Percentiles rank a stretch among this genome's conserved stretches.
These are phyloP conservation scores for Sherardia arvensis DNA, from an alignment of 257 asterid species.

Conservation along the genomic window DNA sequence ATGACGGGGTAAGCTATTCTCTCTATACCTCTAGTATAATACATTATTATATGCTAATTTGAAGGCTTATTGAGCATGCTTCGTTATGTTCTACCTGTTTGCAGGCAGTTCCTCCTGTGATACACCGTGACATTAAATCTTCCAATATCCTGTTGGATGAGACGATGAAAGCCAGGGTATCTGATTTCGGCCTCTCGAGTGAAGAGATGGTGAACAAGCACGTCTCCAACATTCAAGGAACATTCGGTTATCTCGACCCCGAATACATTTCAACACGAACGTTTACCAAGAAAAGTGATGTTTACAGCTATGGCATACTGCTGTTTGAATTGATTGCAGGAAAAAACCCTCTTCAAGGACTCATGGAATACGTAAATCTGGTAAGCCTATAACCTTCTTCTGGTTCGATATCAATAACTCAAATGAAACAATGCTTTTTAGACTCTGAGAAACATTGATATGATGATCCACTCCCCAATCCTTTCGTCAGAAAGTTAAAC, in stretches of 20 bases:
- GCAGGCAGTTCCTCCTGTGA: slow-evolving; percentile 95
- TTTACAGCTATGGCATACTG: slow-evolving; percentile 86
- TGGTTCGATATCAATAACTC: not conserved
- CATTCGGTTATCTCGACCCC: slow-evolving; percentile 93
- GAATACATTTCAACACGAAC: slow-evolving; percentile 81
- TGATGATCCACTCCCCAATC: not conserved
- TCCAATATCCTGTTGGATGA: slow-evolving; percentile 89
- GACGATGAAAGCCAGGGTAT: slow-evolving; percentile 86
- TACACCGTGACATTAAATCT: slow-evolving; percentile 88
- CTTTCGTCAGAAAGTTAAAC: not conserved
- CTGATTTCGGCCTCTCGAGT: slow-evolving; percentile 96
- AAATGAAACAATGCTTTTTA: not conserved
- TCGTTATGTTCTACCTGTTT: slow-evolving; percentile 15
- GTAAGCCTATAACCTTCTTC: slow-evolving; percentile 32
- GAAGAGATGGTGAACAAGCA: slow-evolving; percentile 71
- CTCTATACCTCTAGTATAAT: not conserved
- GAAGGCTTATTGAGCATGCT: slow-evolving; percentile 8
- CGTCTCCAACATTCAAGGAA: slow-evolving; percentile 70
- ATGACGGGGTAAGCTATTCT: slow-evolving; percentile 67
- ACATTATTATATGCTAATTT: not conserved
- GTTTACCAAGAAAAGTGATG: slow-evolving; percentile 87
- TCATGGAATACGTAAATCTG: slow-evolving; percentile 77
- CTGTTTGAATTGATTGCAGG: slow-evolving; percentile 85
- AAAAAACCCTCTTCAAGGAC: slow-evolving; percentile 89
- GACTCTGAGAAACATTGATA: not conserved